A percentile compares a stretch with the other conserved stretches of the same genome.
Conservation (phyloP, 176 grass and related monocot species). For the Zoysia japonica region DNA sequence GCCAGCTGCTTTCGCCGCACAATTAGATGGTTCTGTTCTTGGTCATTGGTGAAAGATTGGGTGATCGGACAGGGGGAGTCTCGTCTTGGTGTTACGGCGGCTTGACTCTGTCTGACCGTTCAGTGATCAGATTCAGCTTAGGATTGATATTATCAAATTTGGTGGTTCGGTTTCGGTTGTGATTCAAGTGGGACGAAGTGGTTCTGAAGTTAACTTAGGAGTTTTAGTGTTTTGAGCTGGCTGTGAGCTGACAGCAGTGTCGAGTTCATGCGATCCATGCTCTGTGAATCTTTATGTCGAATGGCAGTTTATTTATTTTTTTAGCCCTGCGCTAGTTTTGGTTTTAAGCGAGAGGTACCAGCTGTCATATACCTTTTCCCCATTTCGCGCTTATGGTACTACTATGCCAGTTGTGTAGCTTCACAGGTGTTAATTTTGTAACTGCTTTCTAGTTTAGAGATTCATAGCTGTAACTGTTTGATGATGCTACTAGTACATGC, state of each 20-base stretch:
- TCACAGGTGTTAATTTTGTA: not conserved
- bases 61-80: not conserved
- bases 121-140: constrained; percentile 12
- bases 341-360: not conserved
- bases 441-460: not conserved
- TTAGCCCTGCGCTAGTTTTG: not conserved
- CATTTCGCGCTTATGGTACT: not conserved
- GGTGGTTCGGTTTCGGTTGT: not conserved
- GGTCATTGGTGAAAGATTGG: not conserved
- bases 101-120: not conserved
- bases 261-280: not conserved
- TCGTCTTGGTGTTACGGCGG: not conserved
- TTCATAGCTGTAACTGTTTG: not conserved
- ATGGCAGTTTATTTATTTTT: not conserved
- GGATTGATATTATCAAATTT: constrained; percentile 13
- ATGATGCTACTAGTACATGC: not conserved
- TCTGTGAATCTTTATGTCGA: not conserved
- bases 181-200: not conserved
- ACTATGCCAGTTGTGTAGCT: not conserved
- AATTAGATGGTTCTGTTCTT: not conserved
- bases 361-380: not conserved
- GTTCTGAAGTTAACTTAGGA: not conserved
- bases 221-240: constrained; percentile 6
- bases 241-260: not conserved
- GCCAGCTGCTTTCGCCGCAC: not conserved